phyloP scores from a whole-genome alignment of 345 rosid species.

The Sisymbrium irio region DNA sequence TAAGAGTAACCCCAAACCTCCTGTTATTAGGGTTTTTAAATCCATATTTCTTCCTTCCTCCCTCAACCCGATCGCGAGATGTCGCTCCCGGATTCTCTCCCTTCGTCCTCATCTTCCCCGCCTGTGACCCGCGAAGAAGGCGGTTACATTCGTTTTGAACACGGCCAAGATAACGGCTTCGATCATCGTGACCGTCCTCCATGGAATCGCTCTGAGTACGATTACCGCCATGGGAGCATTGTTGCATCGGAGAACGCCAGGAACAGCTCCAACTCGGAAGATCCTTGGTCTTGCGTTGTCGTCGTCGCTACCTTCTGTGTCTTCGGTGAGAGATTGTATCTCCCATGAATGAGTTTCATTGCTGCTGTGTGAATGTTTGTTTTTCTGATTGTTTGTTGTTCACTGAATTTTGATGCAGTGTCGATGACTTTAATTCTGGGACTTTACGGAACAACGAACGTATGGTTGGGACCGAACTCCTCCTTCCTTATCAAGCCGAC shows the following conservation, averaged over 20 bases:
- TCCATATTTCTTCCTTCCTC: not conserved
- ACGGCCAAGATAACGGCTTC: conserved; percentile 31
- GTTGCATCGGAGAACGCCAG: conserved; percentile 38
- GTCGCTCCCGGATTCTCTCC: conserved; percentile 51
- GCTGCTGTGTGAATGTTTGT: not conserved
- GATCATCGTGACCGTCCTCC: conserved; percentile 36
- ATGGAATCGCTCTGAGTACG: conserved; percentile 45
- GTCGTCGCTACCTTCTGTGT: conserved; percentile 86
- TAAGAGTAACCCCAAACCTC: conserved; percentile 20
- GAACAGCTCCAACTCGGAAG: conserved; percentile 40
- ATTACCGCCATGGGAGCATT: conserved; percentile 46
- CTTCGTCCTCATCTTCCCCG: conserved; percentile 38
- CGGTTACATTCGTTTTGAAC: conserved; percentile 38
- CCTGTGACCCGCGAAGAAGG: conserved; percentile 46
- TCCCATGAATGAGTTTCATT: not conserved
- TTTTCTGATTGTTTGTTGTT: not conserved
- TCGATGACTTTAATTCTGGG: conserved; percentile 89
- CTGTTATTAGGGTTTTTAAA: conserved; percentile 35
- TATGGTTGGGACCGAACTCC: conserved; percentile 65
- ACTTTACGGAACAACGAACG: conserved; percentile 64
- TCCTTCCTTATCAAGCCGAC: conserved; percentile 71
- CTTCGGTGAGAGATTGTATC: conserved; percentile 52
- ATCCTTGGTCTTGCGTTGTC: conserved; percentile 84
- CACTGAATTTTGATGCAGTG: conserved; percentile 45
- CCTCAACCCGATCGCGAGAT: conserved; percentile 23